Evolutionary conservation across 2,329 filamentous ascomycete species (phyloP).

Genomic region (Fusarium aywerte): DNA sequence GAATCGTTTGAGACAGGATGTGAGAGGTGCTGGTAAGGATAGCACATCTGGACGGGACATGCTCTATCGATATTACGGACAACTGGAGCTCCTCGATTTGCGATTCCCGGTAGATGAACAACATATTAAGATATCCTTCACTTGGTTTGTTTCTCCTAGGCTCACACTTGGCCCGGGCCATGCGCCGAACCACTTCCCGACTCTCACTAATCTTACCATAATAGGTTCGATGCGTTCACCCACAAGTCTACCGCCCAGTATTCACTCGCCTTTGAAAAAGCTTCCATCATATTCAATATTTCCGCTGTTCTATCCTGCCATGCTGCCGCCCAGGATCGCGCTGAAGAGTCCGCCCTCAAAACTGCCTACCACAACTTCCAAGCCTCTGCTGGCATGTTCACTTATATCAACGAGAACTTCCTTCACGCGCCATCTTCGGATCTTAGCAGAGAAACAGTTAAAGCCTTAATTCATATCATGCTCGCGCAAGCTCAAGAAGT

Average conservation of each 20-base stretch:
- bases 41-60: conserved; percentile 93
- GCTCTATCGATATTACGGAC: conserved; percentile 96
- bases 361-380: conserved; percentile 98
- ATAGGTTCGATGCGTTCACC: conserved; percentile 98
- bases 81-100: conserved; percentile 92
- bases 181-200: background rate
- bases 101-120: conserved; percentile 98
- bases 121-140: conserved; percentile 98
- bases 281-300: conserved; percentile 99
- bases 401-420: conserved; percentile 99
- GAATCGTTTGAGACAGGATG: conserved; percentile 95
- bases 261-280: conserved; percentile 96
- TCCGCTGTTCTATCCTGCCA: conserved; percentile 96
- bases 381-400: conserved; percentile 98
- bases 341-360: conserved; percentile 92
- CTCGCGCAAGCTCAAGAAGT: conserved; percentile 97
- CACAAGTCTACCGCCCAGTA: conserved; percentile 98
- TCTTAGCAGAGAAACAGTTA: conserved; percentile 93
- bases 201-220: conserved; percentile 7
- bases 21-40: conserved; percentile 96
- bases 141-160: conserved; percentile 72
- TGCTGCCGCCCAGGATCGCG: conserved; percentile 90
- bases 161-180: background rate
- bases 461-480: conserved; percentile 91
- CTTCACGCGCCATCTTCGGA: conserved; percentile 97